Base-by-base conservation (phyloP, 73 alveolate genomes). In the Paraurostyla sp. region DNA sequence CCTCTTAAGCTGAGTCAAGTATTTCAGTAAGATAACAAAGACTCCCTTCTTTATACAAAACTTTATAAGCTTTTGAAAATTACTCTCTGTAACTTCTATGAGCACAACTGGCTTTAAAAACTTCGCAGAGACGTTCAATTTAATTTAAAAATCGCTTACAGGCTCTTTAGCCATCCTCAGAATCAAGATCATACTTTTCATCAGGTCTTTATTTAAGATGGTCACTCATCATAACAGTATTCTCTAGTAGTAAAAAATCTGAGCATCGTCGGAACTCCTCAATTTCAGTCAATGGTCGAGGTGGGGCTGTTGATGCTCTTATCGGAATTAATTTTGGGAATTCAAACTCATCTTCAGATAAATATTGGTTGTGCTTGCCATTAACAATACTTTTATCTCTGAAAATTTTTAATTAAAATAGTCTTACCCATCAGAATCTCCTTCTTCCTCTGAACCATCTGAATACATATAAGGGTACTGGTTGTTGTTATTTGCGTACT, bases 1-100 rank as follows among this genome's bases (percentile, higher is more conserved):
- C 99, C 94, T 98, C 99, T 63, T 98, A 96, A 25, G 99, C 99
- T 58, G 98, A 93, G 83, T 97, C 99, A n/a, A 98, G 94, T 23
- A 98, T 98, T 92, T 97, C 99, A 23, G 99, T 94, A 75, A 97
- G 92, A 91, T 96, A 98, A 60, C 99, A 89, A 42, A 96, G 89
- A 54, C 95, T 62, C 54, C 95, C 97, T 81, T 98, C 99, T 65
- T 94, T 96, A 87, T 96, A 98, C 41, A 97, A 92, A 41, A 96
- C 96, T 71, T 86, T 91, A 82, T 97, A 98, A 18, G 99, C 99
- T 85, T 94, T 95, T 0, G 99, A 93, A 80, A 98, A 97, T 52
- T 93, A 89, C 59, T 95, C 96, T 46, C 99, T 69, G 88, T 98
- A 98, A 52, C 94, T 98, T 65, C 99, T 63, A 59, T 96, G 93